A percentile compares a stretch with the other conserved stretches of the same genome.
Evolutionary conservation across 2,329 filamentous ascomycete species (phyloP).

Genomic region (Calonectria leucothoes): DNA sequence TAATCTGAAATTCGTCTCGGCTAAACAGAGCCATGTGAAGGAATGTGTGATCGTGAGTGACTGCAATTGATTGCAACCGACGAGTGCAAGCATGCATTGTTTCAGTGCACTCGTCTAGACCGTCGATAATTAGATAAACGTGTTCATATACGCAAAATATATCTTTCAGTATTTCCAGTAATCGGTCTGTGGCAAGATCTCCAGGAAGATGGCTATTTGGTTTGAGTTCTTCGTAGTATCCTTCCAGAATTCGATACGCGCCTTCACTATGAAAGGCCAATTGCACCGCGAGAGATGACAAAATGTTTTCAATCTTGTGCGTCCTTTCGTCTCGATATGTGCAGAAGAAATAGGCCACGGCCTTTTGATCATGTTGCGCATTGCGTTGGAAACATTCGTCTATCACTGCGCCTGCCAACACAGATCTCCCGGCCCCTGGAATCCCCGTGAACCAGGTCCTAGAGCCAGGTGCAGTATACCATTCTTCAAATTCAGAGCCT

Average conservation of each 20-base stretch:
- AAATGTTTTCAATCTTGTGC: accelerated
- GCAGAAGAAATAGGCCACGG: constrained; percentile 1
- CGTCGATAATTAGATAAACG: background rate
- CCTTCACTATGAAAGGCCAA: constrained; percentile 1
- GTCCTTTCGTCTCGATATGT: background rate
- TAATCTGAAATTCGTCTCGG: constrained; percentile 10
- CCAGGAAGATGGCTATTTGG: background rate
- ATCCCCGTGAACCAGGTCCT: constrained; percentile 10
- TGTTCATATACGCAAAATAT: background rate
- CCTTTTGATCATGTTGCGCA: background rate
- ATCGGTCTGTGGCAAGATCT: background rate
- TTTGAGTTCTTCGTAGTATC: background rate
- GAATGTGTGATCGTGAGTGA: background rate
- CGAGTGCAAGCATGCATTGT: background rate
- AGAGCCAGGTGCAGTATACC: background rate
- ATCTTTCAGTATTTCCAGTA: background rate
- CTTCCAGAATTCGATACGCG: background rate
- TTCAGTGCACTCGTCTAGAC: background rate
- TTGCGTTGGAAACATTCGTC: background rate
- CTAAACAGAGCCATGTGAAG: constrained; percentile 14
- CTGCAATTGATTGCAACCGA: background rate
- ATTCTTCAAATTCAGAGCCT: background rate
- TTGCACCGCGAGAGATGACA: background rate
- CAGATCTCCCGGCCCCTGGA: constrained; percentile 9
- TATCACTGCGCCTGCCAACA: background rate